A percentile compares a stretch with the other conserved stretches of the same genome.
Evolutionary conservation across 2,329 filamentous ascomycete species (phyloP).

Genomic region (Metarhizium sp.): DNA sequence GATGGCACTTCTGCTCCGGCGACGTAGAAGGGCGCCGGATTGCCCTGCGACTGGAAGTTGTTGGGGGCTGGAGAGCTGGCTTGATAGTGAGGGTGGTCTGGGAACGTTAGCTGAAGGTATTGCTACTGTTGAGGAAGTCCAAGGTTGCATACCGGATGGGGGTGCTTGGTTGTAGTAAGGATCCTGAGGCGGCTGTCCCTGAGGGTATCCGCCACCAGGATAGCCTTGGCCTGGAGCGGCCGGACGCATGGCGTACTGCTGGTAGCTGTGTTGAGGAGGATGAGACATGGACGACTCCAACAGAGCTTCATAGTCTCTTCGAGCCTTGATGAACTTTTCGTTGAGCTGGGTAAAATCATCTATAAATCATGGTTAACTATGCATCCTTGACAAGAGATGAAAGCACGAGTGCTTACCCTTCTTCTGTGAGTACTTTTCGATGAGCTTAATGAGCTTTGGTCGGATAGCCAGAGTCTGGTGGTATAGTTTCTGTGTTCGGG

Average conservation of each 20-base stretch:
- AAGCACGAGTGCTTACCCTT: conserved; percentile 54
- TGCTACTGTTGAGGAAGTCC: background rate
- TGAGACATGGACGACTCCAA: conserved; percentile 95
- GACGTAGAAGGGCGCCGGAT: conserved; percentile 56
- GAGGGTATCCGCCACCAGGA: conserved; percentile 29
- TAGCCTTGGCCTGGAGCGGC: conserved; percentile 38
- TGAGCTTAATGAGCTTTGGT: conserved; percentile 94
- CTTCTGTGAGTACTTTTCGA: conserved; percentile 98
- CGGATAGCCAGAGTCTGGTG: conserved; percentile 90
- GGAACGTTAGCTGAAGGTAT: conserved; percentile 13
- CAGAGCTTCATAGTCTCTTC: conserved; percentile 92
- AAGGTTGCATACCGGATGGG: conserved; percentile 17
- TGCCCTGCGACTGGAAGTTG: conserved; percentile 11
- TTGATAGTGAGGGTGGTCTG: conserved; percentile 39
- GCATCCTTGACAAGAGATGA: background rate
- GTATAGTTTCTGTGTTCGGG: conserved; percentile 55
- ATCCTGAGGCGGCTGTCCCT: conserved; percentile 42
- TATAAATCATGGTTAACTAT: conserved; percentile 22
- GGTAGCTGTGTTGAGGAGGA: conserved; percentile 70
- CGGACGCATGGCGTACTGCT: conserved; percentile 53
- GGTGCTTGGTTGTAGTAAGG: conserved; percentile 58
- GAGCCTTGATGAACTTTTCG: conserved; percentile 98
- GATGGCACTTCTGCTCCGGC: conserved; percentile 47
- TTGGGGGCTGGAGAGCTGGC: conserved; percentile 39
- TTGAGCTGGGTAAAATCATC: conserved; percentile 98